phyloP scores from a whole-genome alignment of 306 rosid genomes.

The Trifolium subterraneum region DNA sequence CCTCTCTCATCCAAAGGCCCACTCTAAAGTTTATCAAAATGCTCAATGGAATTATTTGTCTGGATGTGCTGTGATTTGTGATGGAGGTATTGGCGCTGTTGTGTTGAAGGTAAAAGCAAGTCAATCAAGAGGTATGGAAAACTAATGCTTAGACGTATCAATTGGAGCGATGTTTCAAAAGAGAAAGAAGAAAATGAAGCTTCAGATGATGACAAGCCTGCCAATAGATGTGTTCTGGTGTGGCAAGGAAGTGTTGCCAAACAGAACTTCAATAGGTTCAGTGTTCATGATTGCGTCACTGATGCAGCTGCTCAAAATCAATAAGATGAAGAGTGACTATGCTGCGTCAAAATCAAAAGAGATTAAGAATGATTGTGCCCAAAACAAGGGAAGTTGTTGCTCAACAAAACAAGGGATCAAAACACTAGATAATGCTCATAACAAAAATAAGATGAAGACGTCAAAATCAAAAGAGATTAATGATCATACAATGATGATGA shows the following conservation, averaged over 20 bases:
- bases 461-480: too few relatives aligned
- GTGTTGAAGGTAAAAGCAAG: conserved; percentile 96
- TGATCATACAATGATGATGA: too few relatives aligned
- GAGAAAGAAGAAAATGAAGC: conserved; percentile 76
- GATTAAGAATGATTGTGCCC: too few relatives aligned
- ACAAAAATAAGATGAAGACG: too few relatives aligned
- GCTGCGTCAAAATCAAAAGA: too few relatives aligned
- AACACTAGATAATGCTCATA: too few relatives aligned
- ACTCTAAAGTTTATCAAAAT: conserved; percentile 84
- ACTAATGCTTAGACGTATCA: conserved; percentile 85
- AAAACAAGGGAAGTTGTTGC: too few relatives aligned
- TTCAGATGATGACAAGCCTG: conserved; percentile 68
- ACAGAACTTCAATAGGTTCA: conserved; percentile 74
- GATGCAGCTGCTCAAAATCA: conserved; percentile 93
- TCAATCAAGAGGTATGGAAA: conserved; percentile 92
- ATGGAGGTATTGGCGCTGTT: conserved; percentile 72
- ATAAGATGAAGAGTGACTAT: too few relatives aligned
- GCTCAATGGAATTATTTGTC: conserved; percentile 88
- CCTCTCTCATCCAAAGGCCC: conserved; percentile 87
- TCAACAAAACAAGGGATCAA: too few relatives aligned
- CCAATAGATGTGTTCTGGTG: conserved; percentile 74
- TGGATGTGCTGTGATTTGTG: conserved; percentile 86
- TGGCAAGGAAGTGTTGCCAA: conserved; percentile 98
- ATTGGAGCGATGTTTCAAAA: conserved; percentile 78
- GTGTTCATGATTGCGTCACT: conserved; percentile 86